These are phyloP conservation scores for Agroathelia rolfsii DNA, from an alignment of 1,284 basidiomycete genomes.

Conservation along the genomic window DNA sequence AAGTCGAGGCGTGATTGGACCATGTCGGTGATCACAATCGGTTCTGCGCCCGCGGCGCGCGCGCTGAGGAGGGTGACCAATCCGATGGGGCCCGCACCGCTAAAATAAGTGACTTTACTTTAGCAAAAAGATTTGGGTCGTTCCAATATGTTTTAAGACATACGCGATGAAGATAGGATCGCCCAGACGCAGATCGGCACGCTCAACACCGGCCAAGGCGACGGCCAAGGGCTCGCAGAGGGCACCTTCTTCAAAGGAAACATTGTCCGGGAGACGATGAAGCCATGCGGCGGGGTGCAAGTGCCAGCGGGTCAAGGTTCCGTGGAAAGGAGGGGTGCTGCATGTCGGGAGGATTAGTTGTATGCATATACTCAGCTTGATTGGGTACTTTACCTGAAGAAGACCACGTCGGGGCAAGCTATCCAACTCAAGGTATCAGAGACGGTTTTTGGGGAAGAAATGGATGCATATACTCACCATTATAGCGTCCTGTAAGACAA, in stretches of 20 bases:
- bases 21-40: constrained; percentile 74
- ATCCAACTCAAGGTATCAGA: constrained; percentile 8
- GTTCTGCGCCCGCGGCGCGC: constrained; percentile 69
- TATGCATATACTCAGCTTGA: too few species aligned
- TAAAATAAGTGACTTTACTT: constrained; percentile 16
- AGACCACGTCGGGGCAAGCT: constrained; percentile 46
- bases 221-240: constrained; percentile 55
- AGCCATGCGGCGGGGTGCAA: constrained; percentile 57
- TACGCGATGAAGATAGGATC: constrained; percentile 52
- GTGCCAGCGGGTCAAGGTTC: constrained; percentile 51
- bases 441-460: not conserved
- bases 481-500: constrained; percentile 50
- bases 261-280: constrained; percentile 44
- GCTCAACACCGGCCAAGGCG: constrained; percentile 53
- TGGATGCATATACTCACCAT: constrained; percentile 32
- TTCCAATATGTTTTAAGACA: not conserved
- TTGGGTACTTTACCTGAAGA: too few species aligned
- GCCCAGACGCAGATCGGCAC: constrained; percentile 48
- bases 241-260: constrained; percentile 54
- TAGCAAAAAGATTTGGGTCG: not conserved
- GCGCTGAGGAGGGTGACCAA: constrained; percentile 72
- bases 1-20: constrained; percentile 74
- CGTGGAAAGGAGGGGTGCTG: constrained; percentile 55
- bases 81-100: constrained; percentile 81
- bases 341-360: too few species aligned